phyloP scores from a whole-genome alignment of 108 stramenopile genomes.

The Cyclotella distinguenda region DNA sequence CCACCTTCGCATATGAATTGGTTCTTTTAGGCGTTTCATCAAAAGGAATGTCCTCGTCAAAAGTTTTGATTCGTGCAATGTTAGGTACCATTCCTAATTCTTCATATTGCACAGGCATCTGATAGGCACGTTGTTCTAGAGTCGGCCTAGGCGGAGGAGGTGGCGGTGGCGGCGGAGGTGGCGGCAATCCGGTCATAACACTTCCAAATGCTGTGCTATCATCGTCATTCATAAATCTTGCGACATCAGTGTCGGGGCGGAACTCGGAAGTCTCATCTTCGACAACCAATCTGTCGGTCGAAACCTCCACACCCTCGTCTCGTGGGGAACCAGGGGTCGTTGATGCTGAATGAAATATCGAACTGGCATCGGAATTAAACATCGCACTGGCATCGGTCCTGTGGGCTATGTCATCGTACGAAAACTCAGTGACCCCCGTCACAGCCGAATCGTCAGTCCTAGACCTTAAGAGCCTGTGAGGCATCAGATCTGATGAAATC shows the following conservation, averaged over 20 bases:
- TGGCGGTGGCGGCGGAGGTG: not conserved
- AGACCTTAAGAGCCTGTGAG: not conserved
- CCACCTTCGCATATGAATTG: not conserved
- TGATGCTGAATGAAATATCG: not conserved
- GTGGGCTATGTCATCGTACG: conserved; percentile 29
- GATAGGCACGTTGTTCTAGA: not conserved
- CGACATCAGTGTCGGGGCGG: conserved; percentile 14
- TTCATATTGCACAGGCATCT: conserved; percentile 2
- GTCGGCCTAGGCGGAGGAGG: not conserved
- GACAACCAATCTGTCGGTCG: not conserved
- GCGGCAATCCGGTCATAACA: conserved; percentile 8
- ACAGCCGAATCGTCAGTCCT: conserved; percentile 28
- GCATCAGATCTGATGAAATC: conserved; percentile 2
- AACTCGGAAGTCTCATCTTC: conserved; percentile 12
- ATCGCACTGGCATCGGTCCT: not conserved
- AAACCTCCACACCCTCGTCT: conserved; percentile 34
- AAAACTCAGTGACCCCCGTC: conserved; percentile 36
- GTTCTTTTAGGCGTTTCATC: conserved; percentile 23
- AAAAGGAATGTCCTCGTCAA: conserved; percentile 43
- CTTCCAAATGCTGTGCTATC: conserved; percentile 23
- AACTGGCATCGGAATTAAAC: not conserved
- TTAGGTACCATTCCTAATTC: conserved; percentile 14
- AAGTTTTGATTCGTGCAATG: conserved; percentile 29
- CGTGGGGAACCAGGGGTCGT: not conserved
- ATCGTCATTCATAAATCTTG: conserved; percentile 10